Percentiles rank a stretch among this genome's conserved stretches.
phyloP scores from a whole-genome alignment of 345 rosid genomes.

The Carallia pectinifolia region DNA sequence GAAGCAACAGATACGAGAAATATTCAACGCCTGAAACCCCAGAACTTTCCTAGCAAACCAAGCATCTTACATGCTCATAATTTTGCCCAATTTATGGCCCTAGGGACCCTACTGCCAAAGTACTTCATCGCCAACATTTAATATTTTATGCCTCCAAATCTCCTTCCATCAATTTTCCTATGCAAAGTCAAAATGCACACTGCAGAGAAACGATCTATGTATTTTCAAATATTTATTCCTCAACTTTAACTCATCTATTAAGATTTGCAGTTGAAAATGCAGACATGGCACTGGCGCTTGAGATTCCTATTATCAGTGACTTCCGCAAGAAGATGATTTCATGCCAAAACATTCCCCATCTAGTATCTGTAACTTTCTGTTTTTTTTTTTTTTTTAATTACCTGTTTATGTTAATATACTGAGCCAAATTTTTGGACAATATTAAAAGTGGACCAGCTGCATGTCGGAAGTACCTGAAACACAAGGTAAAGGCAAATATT shows the following conservation, averaged over 20 bases:
- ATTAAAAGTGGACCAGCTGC: constrained; percentile 68
- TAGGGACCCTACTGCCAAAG: not conserved
- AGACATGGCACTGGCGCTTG: not conserved
- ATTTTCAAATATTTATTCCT: not conserved
- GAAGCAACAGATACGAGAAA: not conserved
- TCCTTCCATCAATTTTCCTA: not conserved
- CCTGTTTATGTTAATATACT: constrained; percentile 87
- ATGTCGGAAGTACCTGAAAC: constrained; percentile 84
- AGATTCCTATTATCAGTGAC: not conserved
- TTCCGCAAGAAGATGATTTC: not conserved
- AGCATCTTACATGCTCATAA: not conserved
- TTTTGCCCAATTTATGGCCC: not conserved
- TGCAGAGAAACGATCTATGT: not conserved
- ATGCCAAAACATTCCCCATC: too few species aligned
- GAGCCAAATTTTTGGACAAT: constrained; percentile 82
- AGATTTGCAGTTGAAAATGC: not conserved
- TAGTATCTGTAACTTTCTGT: not conserved
- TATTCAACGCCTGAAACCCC: not conserved
- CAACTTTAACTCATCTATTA: not conserved
- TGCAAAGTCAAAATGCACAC: not conserved
- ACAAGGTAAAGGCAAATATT: not conserved
- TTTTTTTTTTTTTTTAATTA: constrained; percentile 18
- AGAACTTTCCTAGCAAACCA: not conserved
- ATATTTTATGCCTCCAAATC: not conserved
- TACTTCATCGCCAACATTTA: not conserved